Conservation (phyloP, 208 protist species). For the Leishmania martiniquensis region DNA sequence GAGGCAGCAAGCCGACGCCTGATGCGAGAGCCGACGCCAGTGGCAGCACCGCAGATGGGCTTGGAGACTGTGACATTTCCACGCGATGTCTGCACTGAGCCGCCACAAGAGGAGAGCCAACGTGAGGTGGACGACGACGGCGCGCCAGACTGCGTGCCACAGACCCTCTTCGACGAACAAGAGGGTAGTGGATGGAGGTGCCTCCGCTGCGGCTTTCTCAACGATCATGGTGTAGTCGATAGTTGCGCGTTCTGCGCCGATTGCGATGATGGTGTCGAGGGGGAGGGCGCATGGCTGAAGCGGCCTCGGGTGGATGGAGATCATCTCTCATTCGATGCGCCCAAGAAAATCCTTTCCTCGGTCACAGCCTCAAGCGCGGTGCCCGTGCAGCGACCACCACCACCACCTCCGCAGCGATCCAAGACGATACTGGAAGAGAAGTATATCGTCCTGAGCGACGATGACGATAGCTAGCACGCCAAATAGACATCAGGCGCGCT, state of each 20-base stretch:
- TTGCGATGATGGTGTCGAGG: slow-evolving; percentile 3
- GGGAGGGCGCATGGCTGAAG: not conserved
- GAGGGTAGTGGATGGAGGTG: slow-evolving; percentile 28
- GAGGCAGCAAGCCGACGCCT: slow-evolving; percentile 18
- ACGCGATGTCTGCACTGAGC: not conserved
- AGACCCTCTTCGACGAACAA: slow-evolving; percentile 4
- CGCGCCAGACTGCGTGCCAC: slow-evolving; percentile 23
- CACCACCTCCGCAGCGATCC: too few species aligned
- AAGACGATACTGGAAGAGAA: not conserved
- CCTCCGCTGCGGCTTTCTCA: slow-evolving; percentile 38
- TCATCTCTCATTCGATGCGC: not conserved
- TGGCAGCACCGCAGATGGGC: not conserved
- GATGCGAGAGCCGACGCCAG: not conserved
- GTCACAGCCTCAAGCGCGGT: not conserved
- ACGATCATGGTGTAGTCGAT: not conserved
- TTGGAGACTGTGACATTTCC: not conserved
- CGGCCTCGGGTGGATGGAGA: not conserved
- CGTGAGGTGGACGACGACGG: slow-evolving; percentile 13
- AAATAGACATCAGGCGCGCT: not conserved
- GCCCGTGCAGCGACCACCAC: not conserved
- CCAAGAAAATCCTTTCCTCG: not conserved
- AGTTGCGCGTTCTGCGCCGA: slow-evolving; percentile 36
- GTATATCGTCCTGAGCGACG: slow-evolving; percentile 20
- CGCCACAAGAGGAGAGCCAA: not conserved
- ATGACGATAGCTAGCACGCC: slow-evolving; percentile 5